Percentiles rank a stretch among this genome's conserved stretches.
Conservation (phyloP, 176 grass and related monocot species). For the Calamus simplicifolius region DNA sequence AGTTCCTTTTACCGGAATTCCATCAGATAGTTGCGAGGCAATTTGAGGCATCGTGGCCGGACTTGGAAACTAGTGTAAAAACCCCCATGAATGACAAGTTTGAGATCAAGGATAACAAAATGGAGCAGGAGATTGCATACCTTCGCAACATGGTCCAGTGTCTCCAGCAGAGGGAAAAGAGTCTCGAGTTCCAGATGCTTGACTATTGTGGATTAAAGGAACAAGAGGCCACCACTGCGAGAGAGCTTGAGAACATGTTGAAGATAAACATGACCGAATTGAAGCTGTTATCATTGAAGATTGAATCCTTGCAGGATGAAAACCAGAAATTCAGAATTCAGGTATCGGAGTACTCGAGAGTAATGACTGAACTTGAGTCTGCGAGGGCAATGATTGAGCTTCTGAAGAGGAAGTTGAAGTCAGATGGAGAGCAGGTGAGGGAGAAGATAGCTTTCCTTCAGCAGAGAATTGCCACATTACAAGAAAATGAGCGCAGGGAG, state of each 20-base stretch:
- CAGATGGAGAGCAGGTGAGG: slow-evolving; percentile 11
- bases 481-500: slow-evolving; percentile 17
- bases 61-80: neutral
- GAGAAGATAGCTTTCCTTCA: slow-evolving; percentile 8
- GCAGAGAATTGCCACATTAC: slow-evolving; percentile 28
- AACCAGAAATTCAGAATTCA: slow-evolving; percentile 12
- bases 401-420: slow-evolving; percentile 20
- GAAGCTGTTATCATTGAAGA: slow-evolving; percentile 15
- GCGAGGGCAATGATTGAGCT: slow-evolving; percentile 21
- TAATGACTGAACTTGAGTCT: slow-evolving; percentile 16
- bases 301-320: slow-evolving; percentile 20
- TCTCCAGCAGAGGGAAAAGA: slow-evolving; percentile 22
- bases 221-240: slow-evolving; percentile 14
- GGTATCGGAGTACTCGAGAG: slow-evolving; percentile 10
- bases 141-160: slow-evolving; percentile 10
- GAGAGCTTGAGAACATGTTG: slow-evolving; percentile 26
- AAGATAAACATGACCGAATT: slow-evolving; percentile 15
- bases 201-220: slow-evolving; percentile 11
- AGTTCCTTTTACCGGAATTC: neutral
- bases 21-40: no score
- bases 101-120: neutral
- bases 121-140: slow-evolving; percentile 12
- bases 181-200: slow-evolving; percentile 11
- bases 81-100: slow-evolving; percentile 5
- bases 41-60: no score